A percentile compares a stretch with the other conserved stretches of the same genome.
Evolutionary conservation across 2,329 filamentous ascomycete genomes (phyloP).

Genomic region (Scedosporium aurantiacum): DNA sequence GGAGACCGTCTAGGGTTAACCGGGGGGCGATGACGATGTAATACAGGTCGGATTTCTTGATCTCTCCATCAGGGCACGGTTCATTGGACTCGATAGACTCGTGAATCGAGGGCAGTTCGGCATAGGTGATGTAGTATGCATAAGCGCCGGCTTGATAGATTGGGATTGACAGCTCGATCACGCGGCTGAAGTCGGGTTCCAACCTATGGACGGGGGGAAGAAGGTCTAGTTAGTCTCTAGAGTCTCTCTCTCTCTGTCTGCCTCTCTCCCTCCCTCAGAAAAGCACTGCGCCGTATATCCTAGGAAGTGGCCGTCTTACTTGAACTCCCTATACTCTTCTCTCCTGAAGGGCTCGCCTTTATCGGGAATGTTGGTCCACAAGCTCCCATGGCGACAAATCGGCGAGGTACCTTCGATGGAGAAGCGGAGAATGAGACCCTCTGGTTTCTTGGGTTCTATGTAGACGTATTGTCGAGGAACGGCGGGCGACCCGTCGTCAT

Average conservation of each 20-base stretch:
- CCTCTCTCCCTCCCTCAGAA: no score
- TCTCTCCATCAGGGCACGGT: not conserved
- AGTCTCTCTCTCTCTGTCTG: no score
- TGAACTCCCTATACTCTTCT: constrained; percentile 74
- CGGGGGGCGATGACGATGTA: constrained; percentile 90
- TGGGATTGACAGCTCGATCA: constrained; percentile 79
- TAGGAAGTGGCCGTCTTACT: constrained; percentile 43
- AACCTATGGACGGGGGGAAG: constrained; percentile 44
- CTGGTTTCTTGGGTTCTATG: constrained; percentile 60
- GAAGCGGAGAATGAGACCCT: constrained; percentile 76
- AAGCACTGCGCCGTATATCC: no score
- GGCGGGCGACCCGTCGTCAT: constrained; percentile 85
- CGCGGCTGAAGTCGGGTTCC: constrained; percentile 83
- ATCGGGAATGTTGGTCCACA: constrained; percentile 93
- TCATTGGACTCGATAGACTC: constrained; percentile 29
- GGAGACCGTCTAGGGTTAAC: constrained; percentile 60
- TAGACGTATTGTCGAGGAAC: constrained; percentile 87
- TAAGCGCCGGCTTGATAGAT: constrained; percentile 78
- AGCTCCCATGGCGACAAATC: constrained; percentile 83
- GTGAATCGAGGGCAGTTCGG: constrained; percentile 70
- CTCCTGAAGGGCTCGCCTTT: constrained; percentile 66
- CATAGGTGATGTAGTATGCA: constrained; percentile 88
- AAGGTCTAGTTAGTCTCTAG: not conserved
- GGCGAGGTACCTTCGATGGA: constrained; percentile 90
- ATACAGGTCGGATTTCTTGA: constrained; percentile 62